Evolutionary conservation across 2,329 filamentous ascomycete genomes (phyloP), one percentile per base, ranked within the genome.

Genomic region (Bertia moriformis): DNA sequence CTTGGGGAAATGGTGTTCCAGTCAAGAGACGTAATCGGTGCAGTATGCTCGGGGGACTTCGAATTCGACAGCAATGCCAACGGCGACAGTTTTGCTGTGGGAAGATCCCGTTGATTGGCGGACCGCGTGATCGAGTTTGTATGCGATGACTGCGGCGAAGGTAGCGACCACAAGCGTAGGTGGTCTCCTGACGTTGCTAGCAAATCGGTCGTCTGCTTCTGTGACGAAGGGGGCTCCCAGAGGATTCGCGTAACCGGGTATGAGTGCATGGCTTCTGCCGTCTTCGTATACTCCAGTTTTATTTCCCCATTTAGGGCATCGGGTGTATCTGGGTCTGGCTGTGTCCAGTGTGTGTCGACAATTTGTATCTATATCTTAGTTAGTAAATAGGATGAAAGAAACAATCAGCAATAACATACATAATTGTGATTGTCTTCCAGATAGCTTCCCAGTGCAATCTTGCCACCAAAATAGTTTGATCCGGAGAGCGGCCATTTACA

Each of bases 1-100:
- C 89, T 95, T 1, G 91, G 91, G 18, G 87, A 94, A 39, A 98
- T 81, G 2, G 85, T 93, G 53, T 98, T 98, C 91, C 91, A 98
- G 57, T 98, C 91, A 37, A 98, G 69, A 14, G 88, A 95, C 2
- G 91, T 98, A 42, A 98, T 74, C 15, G 91, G 91, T 13, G 91
- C 91, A 4, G 91, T 98, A 55, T 98, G 93, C 53, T 98, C 91
- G 3, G 91, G 91, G 0, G 91, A 96, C 63, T 98, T 98, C 19
- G 88, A 95, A 60, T 98, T 98, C 22, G 89, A 96, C 14, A 98
- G 68, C 39, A 98, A 69, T 1, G 91, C 91, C 39, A 98, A 66
- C 3, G 91, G 91, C 4, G 89, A 94, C 35, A 98, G 68, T 59
- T 98, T 98, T 59, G 75, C 65, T 58, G 78, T 54, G 52, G 73